phyloP scores from a whole-genome alignment of 2,329 filamentous ascomycete species.

The Venturia pyrina region DNA sequence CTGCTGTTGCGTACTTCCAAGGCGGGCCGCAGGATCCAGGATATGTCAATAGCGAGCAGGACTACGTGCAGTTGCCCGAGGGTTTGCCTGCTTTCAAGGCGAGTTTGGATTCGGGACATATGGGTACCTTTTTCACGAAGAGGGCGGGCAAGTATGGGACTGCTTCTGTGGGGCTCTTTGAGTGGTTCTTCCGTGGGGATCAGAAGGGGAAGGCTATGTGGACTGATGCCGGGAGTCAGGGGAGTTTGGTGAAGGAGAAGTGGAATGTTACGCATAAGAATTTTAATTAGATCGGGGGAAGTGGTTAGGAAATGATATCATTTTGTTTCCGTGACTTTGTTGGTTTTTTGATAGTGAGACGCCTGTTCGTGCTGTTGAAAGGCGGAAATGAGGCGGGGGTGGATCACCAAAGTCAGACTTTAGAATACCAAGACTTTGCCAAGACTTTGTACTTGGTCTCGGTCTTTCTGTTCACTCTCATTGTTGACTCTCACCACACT shows the following conservation, averaged over 20 bases:
- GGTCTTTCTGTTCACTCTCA: too few relatives aligned
- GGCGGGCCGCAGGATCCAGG: constrained; percentile 9
- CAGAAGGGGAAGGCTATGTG: constrained; percentile 5
- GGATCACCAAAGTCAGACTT: too few relatives aligned
- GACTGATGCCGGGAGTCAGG: neutral
- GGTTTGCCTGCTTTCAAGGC: constrained; percentile 4
- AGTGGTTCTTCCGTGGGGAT: constrained; percentile 11
- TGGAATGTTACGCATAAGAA: constrained; percentile 13
- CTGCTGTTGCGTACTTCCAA: neutral
- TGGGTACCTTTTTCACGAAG: constrained; percentile 12
- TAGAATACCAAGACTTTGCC: too few relatives aligned
- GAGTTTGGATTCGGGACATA: constrained; percentile 9
- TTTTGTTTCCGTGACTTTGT: too few relatives aligned
- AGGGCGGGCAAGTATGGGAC: constrained; percentile 9
- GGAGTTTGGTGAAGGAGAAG: constrained; percentile 8
- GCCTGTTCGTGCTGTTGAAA: too few relatives aligned
- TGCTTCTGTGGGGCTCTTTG: constrained; percentile 6
- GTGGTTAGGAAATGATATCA: too few relatives aligned
- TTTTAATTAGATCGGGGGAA: neutral
- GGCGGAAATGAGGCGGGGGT: too few relatives aligned
- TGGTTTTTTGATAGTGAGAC: too few relatives aligned
- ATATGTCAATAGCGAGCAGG: constrained; percentile 5
- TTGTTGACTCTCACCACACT: too few relatives aligned
- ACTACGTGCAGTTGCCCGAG: constrained; percentile 3
- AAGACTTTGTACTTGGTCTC: too few relatives aligned